Conservation (phyloP, 2,329 filamentous ascomycete genomes). For the Colletotrichum noveboracense region DNA sequence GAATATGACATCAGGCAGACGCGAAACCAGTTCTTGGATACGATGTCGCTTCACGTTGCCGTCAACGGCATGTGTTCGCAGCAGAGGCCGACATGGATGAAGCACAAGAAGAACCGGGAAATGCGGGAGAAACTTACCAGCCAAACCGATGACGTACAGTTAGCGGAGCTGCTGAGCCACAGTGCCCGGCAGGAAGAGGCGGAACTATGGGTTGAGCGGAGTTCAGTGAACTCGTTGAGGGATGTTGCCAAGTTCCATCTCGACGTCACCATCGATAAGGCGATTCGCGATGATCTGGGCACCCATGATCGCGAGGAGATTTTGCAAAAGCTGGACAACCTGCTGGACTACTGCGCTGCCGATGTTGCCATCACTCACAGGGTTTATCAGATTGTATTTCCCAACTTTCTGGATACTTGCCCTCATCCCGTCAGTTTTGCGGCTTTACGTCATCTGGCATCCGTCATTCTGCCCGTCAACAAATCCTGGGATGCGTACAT, state of each 20-base stretch:
- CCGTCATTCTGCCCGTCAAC: constrained; percentile 90
- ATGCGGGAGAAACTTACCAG: constrained; percentile 78
- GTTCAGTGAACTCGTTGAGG: constrained; percentile 91
- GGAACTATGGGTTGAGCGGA: constrained; percentile 93
- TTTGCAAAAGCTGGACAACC: constrained; percentile 73
- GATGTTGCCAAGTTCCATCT: constrained; percentile 98
- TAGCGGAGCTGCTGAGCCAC: constrained; percentile 73
- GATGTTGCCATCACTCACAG: constrained; percentile 93
- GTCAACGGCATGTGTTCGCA: constrained; percentile 99
- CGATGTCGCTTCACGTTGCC: constrained; percentile 97
- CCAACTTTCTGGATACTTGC: constrained; percentile 86
- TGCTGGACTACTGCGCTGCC: constrained; percentile 92
- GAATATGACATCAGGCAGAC: constrained; percentile 88
- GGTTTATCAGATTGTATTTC: constrained; percentile 93
- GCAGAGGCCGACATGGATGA: constrained; percentile 97
- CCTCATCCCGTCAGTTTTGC: constrained; percentile 98
- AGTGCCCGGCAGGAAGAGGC: constrained; percentile 82
- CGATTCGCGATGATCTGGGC: constrained; percentile 84
- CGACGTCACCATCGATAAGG: constrained; percentile 89
- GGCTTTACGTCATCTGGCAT: constrained; percentile 88
- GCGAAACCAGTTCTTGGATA: constrained; percentile 88
- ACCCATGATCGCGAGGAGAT: constrained; percentile 78
- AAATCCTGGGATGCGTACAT: constrained; percentile 88
- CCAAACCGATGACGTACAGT: constrained; percentile 72
- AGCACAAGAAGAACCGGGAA: constrained; percentile 89